phyloP scores from a whole-genome alignment of 228 moss, liverwort and hornwort genomes.

The Sphagnum fallax region DNA sequence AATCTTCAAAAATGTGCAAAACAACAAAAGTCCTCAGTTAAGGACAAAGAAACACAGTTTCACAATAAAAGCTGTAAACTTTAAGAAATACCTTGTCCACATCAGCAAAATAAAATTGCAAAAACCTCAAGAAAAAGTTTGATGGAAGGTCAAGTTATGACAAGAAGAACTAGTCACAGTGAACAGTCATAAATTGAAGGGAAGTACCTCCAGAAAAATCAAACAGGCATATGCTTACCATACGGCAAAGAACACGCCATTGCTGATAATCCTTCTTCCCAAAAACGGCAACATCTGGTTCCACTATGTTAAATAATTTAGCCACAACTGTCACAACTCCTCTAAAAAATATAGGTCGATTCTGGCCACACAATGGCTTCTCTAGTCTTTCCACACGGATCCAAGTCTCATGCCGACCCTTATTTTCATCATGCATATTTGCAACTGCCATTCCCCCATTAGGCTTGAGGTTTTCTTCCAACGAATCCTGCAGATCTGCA shows the following conservation, averaged over 20 bases:
- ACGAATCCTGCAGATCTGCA: background rate
- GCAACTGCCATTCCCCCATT: conserved; percentile 3
- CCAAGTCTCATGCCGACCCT: conserved; percentile 74
- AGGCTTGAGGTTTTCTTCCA: background rate
- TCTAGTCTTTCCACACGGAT: conserved; percentile 77
- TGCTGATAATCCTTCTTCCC: conserved; percentile 97
- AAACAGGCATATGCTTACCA: conserved; percentile 30
- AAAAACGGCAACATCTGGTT: conserved; percentile 84
- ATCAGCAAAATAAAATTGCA: too few species aligned
- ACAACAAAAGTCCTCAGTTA: too few species aligned
- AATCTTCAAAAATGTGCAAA: too few species aligned
- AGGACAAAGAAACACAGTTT: too few species aligned
- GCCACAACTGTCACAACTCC: conserved; percentile 83
- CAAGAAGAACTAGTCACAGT: too few species aligned
- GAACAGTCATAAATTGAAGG: too few species aligned
- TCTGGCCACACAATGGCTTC: conserved; percentile 68
- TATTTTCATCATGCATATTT: conserved; percentile 14
- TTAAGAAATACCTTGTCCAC: too few species aligned
- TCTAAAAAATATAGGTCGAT: conserved; percentile 71
- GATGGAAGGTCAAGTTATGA: too few species aligned
- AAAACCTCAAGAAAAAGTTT: too few species aligned
- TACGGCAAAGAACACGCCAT: conserved; percentile 73
- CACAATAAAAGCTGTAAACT: too few species aligned
- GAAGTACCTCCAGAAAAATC: too few species aligned
- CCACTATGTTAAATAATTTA: conserved; percentile 82